A percentile compares a stretch with the other conserved stretches of the same genome.
Evolutionary conservation across 2,329 filamentous ascomycete species (phyloP).

Genomic region (Nothophoma quercina): DNA sequence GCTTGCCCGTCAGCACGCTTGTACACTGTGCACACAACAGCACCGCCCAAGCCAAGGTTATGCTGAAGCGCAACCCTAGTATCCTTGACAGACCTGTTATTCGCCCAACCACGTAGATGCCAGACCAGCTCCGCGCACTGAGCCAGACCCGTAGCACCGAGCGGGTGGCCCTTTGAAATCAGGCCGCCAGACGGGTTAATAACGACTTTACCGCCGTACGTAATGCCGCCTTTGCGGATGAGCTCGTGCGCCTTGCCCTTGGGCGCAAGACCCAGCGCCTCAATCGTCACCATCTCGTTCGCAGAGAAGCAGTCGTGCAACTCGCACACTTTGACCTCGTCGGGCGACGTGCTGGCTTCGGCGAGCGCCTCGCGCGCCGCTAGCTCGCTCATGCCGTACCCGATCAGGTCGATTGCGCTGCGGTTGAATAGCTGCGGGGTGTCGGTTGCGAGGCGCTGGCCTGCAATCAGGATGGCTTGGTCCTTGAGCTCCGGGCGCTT

Average conservation of each 20-base stretch:
- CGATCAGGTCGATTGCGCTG: constrained; percentile 86
- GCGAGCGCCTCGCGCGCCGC: constrained; percentile 74
- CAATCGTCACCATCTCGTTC: constrained; percentile 91
- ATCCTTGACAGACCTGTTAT: constrained; percentile 76
- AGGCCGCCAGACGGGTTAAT: constrained; percentile 94
- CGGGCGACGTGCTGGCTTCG: constrained; percentile 72
- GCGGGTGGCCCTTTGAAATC: constrained; percentile 94
- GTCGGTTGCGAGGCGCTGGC: constrained; percentile 88
- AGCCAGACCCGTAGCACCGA: constrained; percentile 92
- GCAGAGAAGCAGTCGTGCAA: constrained; percentile 96
- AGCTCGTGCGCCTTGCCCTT: constrained; percentile 90
- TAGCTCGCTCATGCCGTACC: constrained; percentile 80
- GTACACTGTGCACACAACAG: constrained; percentile 90
- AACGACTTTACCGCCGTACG: constrained; percentile 82
- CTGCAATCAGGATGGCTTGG: constrained; percentile 88
- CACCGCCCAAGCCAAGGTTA: constrained; percentile 90
- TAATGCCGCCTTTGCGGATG: constrained; percentile 86
- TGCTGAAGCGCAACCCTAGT: constrained; percentile 85
- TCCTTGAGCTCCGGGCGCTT: constrained; percentile 80
- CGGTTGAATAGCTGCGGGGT: constrained; percentile 78
- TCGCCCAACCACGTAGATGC: constrained; percentile 95
- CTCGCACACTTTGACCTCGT: constrained; percentile 84
- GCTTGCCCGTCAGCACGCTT: constrained; percentile 78
- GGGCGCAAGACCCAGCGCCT: constrained; percentile 79
- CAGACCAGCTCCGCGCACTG: constrained; percentile 95